Conservation (phyloP, 1,139 yeast species). For the Torulaspora globosa region DNA sequence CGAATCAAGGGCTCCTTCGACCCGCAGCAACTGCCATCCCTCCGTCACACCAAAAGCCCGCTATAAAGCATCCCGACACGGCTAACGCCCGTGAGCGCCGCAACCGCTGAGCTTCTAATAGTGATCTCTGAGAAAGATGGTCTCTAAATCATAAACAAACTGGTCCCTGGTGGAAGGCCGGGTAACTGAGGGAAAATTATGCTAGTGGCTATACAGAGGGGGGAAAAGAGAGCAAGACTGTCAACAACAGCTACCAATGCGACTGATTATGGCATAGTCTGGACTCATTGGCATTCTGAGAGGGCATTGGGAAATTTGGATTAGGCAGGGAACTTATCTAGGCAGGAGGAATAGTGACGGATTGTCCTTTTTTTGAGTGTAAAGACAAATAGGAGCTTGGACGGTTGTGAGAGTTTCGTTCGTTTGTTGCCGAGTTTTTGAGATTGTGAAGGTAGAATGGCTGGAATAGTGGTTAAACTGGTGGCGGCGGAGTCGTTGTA, state of each 20-base stretch:
- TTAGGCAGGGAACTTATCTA: neutral
- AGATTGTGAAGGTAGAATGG: slow-evolving; percentile 5
- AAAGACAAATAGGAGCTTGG: neutral
- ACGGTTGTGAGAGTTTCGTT: neutral
- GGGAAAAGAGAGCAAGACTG: slow-evolving; percentile 1
- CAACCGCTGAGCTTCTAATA: neutral
- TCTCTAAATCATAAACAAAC: neutral
- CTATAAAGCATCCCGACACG: neutral
- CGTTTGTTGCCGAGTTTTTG: neutral
- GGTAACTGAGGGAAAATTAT: neutral
- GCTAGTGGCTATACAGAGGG: slow-evolving; percentile 1
- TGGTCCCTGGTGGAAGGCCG: neutral
- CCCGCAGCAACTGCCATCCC: neutral
- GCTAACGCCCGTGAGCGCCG: neutral
- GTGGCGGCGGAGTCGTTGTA: slow-evolving; percentile 96
- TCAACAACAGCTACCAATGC: neutral
- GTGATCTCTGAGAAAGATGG: neutral
- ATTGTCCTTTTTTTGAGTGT: neutral
- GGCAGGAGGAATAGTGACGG: neutral
- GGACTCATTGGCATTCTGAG: neutral
- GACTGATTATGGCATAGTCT: neutral
- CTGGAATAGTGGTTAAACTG: slow-evolving; percentile 59
- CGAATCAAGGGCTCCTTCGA: no score
- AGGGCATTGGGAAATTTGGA: neutral
- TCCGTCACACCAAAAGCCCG: neutral